Evolutionary conservation across 2,329 filamentous ascomycete species (phyloP), one percentile per base, ranked within the genome.

Genomic region (Claviceps sp.): DNA sequence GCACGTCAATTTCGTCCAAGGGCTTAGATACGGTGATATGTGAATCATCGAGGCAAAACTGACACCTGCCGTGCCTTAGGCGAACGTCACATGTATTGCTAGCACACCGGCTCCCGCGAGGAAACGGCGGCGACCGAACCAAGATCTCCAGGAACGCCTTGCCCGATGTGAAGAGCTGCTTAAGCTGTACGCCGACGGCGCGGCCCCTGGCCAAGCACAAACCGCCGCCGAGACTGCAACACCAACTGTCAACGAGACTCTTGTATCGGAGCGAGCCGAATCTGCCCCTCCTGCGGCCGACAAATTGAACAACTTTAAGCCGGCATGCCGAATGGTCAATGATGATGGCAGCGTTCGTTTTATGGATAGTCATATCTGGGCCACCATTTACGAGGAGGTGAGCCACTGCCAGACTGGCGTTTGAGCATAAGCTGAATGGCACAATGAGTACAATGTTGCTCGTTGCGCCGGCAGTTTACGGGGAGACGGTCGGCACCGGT

Each of bases 141-240:
- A 81, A 58, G 78, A 81, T 58, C 70, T 82, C 13, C 78, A 81
- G 58, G 78, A 82, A 62, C 72, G 78, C 40, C 68, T 82, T 38
- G 76, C 77, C 4, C 69, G 77, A 51, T 80, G 78, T 56, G 78
- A 82, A 58, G 75, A 78, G 56, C 64, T 81, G 40, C 63, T 80
- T 22, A 79, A 78, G 56, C 74, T 77, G 53, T 80, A 81, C 63
- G 76, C 76, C 5, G 63, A 61, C 53, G 66, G 63, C n/a, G 59
- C 65, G 23, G 59, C 57, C 11, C 60, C 66, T 16, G 52, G 58
- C 37, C 50, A 55, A 49, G 52, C 57, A 34, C 51, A 52, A 3
- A 57, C 56, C 6, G 57, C 59, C 17, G 50, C 45, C 6, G 51
- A 46, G 43, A 50, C 51, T 20, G 48, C 54, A n/a, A 43, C 49